phyloP scores from a whole-genome alignment of 140 eudicot species.

The Ambrosia hybrid region DNA sequence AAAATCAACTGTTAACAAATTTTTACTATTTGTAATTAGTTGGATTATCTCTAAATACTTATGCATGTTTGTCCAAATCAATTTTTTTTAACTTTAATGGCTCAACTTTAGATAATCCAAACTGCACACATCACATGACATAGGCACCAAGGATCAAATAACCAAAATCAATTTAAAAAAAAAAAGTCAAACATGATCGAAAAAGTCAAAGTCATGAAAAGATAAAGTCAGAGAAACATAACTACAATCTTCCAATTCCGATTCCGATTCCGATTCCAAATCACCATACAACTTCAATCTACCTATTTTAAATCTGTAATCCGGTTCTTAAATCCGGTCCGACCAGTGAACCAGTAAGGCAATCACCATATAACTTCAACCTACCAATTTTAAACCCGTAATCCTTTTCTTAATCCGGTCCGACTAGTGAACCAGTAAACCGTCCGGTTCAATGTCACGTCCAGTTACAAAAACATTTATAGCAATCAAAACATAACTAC shows the following conservation, averaged over 20 bases:
- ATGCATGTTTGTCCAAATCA: background rate
- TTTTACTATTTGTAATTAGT: background rate
- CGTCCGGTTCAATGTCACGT: too few species aligned
- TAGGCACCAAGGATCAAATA: background rate
- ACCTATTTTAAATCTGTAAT: background rate
- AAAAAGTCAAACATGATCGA: background rate
- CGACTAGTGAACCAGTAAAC: too few species aligned
- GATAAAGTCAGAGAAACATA: background rate
- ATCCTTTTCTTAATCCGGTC: too few species aligned
- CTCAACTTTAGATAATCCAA: constrained; percentile 12
- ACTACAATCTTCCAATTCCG: background rate
- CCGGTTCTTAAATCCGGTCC: too few species aligned
- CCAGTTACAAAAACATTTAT: too few species aligned
- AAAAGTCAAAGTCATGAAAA: constrained; percentile 12
- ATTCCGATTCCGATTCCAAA: too few species aligned
- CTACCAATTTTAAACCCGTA: too few species aligned
- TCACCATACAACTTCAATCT: too few species aligned
- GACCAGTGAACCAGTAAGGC: too few species aligned
- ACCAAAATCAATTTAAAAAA: background rate
- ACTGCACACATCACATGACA: background rate
- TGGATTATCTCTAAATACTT: constrained; percentile 3
- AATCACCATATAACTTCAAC: too few species aligned
- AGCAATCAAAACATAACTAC: too few species aligned
- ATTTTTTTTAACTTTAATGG: constrained; percentile 1
- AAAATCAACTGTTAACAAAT: constrained; percentile 7